phyloP scores from a whole-genome alignment of 179 eudicot genomes.

The Nepenthes alata region DNA sequence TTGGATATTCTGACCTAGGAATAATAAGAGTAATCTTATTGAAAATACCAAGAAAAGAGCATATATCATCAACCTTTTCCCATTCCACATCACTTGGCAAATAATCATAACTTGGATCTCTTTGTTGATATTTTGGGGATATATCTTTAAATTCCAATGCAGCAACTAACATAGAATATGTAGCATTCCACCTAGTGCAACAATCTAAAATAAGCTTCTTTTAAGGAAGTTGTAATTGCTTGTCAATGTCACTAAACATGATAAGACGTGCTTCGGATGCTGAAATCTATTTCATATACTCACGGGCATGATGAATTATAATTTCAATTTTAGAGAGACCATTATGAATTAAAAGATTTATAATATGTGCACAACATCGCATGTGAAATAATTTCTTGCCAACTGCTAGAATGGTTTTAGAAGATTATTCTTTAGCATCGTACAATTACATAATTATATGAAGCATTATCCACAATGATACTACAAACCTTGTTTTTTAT shows the following conservation, averaged over 20 bases:
- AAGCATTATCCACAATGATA: constrained; percentile 7
- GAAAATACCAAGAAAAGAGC: not conserved
- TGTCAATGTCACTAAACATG: not conserved
- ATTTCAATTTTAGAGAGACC: constrained; percentile 3
- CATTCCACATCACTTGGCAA: not conserved
- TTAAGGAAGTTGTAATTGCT: constrained; percentile 3
- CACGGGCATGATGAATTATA: constrained; percentile 3
- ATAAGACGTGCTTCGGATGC: not conserved
- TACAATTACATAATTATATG: not conserved
- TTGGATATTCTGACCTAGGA: not conserved
- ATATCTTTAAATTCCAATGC: not conserved
- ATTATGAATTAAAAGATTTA: constrained; percentile 10
- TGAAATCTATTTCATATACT: not conserved
- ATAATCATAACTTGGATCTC: not conserved
- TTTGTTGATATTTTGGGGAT: not conserved
- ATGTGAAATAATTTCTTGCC: constrained; percentile 3
- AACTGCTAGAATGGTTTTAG: not conserved
- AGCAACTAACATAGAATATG: not conserved
- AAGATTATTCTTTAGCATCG: not conserved
- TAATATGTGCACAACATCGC: constrained; percentile 6
- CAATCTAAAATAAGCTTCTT: constrained; percentile 2
- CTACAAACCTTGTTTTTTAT: constrained; percentile 3
- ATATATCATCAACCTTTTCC: constrained; percentile 1
- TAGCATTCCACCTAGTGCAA: not conserved
- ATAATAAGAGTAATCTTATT: not conserved